Conservation (phyloP, 768 basidiomycete genomes). For the Pleurotus cornucopiae region DNA sequence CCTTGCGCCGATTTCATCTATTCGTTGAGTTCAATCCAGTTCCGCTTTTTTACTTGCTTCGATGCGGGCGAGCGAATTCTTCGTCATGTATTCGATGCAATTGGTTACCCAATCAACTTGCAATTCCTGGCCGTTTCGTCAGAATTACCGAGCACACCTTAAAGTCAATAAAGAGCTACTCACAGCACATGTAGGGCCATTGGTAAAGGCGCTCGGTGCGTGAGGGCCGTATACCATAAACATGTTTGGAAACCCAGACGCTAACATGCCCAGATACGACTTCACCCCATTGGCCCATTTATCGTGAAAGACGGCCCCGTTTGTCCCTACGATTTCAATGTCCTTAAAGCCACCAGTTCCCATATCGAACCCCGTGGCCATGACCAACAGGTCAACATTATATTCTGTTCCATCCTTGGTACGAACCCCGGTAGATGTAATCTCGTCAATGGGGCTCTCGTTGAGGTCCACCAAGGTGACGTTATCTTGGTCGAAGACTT, state of each 20-base stretch:
- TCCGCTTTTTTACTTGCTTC: constrained; percentile 11
- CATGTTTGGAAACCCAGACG: constrained; percentile 14
- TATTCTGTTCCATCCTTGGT: constrained; percentile 9
- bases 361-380: constrained; percentile 16
- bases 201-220: constrained; percentile 11
- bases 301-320: constrained; percentile 11
- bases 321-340: constrained; percentile 14
- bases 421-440: constrained; percentile 12
- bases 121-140: constrained; percentile 10
- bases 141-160: neutral
- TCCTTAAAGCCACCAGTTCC: constrained; percentile 9
- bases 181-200: constrained; percentile 13
- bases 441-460: constrained; percentile 12
- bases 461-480: constrained; percentile 14
- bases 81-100: constrained; percentile 10
- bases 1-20: neutral
- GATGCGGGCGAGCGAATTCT: constrained; percentile 7
- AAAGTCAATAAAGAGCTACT: neutral
- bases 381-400: constrained; percentile 13
- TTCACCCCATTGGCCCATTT: constrained; percentile 13
- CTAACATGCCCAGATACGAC: constrained; percentile 14
- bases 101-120: constrained; percentile 14
- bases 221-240: constrained; percentile 15
- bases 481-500: constrained; percentile 14
- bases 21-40: constrained; percentile 7